Base-by-base conservation (phyloP, 306 rosid species). In the Rubus idaeus region DNA sequence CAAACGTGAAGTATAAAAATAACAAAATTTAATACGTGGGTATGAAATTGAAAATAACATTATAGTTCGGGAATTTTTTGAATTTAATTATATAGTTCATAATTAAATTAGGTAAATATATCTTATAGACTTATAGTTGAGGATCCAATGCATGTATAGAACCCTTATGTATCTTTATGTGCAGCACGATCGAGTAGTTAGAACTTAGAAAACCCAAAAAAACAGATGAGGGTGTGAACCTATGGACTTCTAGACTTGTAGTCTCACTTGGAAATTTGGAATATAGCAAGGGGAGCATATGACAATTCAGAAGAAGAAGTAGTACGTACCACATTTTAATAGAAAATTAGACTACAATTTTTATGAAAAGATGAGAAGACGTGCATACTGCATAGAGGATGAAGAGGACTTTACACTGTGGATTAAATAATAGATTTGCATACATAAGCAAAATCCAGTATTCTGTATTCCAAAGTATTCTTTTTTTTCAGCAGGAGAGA, bases 111-210 rank as follows among this genome's bases (percentile, higher is more conserved):
- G 13, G 75, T 30, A 9, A 37, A 39, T 11, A n/a, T n/a, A n/a
- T 60, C 40, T 45, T 23, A 18, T 4, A 5, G 76, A 45, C 40
- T 45, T 23, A 18, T 4, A 5, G 76, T 35, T 70, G 75, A 47
- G 81, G 71, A 78, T 78, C 81, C 76, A 70, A 70, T 78, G 81
- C 52, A 37, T 45, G 12, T 12, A 57, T n/a, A 51, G 62, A 20
- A 40, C 64, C 55, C 16, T 40, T 40, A 42, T 8, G 17, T 45
- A 18, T 30, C 68, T 49, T 23, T 10, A 10, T 45, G 35, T 0
- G n/a, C 65, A 14, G 56, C 44, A 57, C 20, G 8, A 10, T 10
- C 51, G 68, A 57, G 21, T 64, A 3, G 42, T 30, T 30, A 35
- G 41, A 60, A 60, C 66, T 26, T 40, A 5, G 1, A 58, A 71